Evolutionary conservation across 1,284 basidiomycete species (phyloP).

Genomic region (Rugosomyces carneus): DNA sequence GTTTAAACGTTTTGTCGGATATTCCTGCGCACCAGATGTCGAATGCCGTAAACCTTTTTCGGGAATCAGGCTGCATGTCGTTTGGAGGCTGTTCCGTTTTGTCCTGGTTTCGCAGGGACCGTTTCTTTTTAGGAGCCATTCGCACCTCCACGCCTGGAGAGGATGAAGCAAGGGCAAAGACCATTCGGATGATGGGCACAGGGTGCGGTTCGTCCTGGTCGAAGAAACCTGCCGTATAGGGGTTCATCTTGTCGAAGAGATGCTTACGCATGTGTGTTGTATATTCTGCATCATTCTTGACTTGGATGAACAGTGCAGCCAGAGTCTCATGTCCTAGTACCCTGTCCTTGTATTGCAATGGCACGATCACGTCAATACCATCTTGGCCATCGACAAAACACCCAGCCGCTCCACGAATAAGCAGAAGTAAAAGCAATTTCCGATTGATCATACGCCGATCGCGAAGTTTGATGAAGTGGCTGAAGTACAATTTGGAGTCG

Average conservation of each 20-base stretch:
- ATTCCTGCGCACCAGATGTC: not conserved
- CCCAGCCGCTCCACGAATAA: not conserved
- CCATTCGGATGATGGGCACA: not conserved
- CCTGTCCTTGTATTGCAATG: not conserved
- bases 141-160: not conserved
- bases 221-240: not conserved
- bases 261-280: not conserved
- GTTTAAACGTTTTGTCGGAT: not conserved
- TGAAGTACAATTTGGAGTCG: not conserved
- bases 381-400: not conserved
- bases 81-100: too few relatives aligned
- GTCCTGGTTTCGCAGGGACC: not conserved
- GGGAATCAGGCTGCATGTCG: not conserved
- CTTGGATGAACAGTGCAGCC: not conserved
- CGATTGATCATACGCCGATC: not conserved
- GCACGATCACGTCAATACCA: not conserved
- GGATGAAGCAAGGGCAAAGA: not conserved
- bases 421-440: not conserved
- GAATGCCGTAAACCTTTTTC: constrained; percentile 23
- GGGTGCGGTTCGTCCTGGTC: not conserved
- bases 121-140: not conserved
- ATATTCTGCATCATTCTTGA: not conserved
- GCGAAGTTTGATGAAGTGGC: not conserved
- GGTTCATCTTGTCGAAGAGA: not conserved
- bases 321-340: not conserved